These are phyloP conservation scores for Paramarasmius palmivorus DNA, from an alignment of 1,284 basidiomycete species.

Conservation along the genomic window DNA sequence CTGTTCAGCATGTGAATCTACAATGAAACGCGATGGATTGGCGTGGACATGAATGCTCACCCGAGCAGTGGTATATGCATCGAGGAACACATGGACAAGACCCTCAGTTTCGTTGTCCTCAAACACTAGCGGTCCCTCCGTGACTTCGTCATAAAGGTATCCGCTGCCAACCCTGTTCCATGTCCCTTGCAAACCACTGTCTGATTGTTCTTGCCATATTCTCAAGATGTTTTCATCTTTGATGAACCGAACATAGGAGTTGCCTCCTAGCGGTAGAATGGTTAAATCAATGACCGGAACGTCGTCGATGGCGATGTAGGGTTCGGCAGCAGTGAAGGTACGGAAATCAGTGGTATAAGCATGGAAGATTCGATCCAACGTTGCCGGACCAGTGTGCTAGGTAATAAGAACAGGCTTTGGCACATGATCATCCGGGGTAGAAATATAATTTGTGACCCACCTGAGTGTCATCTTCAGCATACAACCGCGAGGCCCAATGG, in stretches of 20 bases:
- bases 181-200: constrained; percentile 10
- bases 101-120: constrained; percentile 11
- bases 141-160: constrained; percentile 6
- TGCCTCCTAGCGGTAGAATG: constrained; percentile 9
- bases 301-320: constrained; percentile 11
- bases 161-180: constrained; percentile 10
- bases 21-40: neutral
- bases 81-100: constrained; percentile 13
- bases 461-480: constrained; percentile 1
- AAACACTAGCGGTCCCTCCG: constrained; percentile 17
- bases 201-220: constrained; percentile 12
- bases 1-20: neutral
- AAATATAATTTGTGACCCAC: constrained; percentile 1
- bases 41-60: constrained; percentile 1
- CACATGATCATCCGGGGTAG: neutral
- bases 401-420: neutral
- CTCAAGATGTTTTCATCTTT: constrained; percentile 13
- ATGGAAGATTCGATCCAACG: constrained; percentile 9
- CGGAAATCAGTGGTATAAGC: constrained; percentile 16
- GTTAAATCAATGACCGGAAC: constrained; percentile 16
- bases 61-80: constrained; percentile 11
- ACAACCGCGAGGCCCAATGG: constrained; percentile 12
- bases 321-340: constrained; percentile 14
- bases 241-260: constrained; percentile 12
- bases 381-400: constrained; percentile 2